Evolutionary conservation across 148 eudicot genomes (phyloP), one percentile per base, ranked within the genome.

Genomic region (Cornus kousa): DNA sequence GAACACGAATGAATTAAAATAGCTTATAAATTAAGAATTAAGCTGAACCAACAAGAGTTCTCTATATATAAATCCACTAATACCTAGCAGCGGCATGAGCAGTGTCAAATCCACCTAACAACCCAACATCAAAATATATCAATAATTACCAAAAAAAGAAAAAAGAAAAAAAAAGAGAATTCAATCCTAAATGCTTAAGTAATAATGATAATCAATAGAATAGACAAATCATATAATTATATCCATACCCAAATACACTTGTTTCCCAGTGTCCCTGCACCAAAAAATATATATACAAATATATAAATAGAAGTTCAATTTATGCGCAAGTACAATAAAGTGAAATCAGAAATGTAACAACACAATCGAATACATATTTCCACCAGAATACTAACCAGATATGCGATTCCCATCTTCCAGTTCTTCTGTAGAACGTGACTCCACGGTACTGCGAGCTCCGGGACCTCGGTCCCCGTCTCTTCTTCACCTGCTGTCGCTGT

Each of bases 191-290:
- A 23, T 31, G 12, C 67, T 0, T 33, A 40, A 59, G 1, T n/a
- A 33, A 23, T n/a, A 33, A 23, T 24, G 3, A 62, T 13, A 65
- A 48, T 53, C 70, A 37, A 66, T 46, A 33, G 67, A 53, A 71
- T 5, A 59, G 59, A 31, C 4, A 48, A 33, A 32, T 48, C 12
- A 33, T 20, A 32, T 12, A 78, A 23, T 59, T 50, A 59, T 74
- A 33, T 71, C 73, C 90, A 62, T 90, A 95, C 98, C 98, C 80
- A 95, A 84, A 85, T 95, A 95, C 28, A 95, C 95, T 85, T 95
- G 98, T 76, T 95, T 95, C 78, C 98, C 98, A 77, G 93, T 91
- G 73, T 95, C 98, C 98, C 98, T 95, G 95, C 87, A 79, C 31
- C 48, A 37, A 10, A 81, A 17, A 73, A 65, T 33, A 35, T 8